Evolutionary conservation across 176 grass and related monocot species (phyloP), one percentile per base, ranked within the genome.

Genomic region (Tillandsia leiboldiana): DNA sequence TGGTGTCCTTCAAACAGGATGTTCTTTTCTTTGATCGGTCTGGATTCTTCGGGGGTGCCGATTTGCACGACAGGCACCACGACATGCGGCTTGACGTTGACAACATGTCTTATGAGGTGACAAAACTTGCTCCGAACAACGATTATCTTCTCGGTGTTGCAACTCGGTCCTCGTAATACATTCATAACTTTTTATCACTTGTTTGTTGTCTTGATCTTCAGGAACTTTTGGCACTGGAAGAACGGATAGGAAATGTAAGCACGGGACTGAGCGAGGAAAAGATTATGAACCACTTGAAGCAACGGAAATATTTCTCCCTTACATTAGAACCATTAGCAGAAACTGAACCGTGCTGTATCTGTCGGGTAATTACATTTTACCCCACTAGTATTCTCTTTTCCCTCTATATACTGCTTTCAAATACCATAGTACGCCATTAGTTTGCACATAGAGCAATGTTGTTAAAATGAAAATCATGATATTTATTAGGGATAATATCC

Each of bases 71-170:
- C 65, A 68, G 77, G 49, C 77, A 79, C 77, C 51, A 68, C 72
- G 77, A 79, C 48, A 79, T 79, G 77, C 51, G 77, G 68, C 58
- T 79, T 33, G 77, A 79, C 52, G 71, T 79, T 12, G 77, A 79
- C 66, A 79, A 79, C 50, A 72, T 79, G 77, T 79, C 77, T 51
- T 79, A 79, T 79, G 77, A 79, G 77, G 77, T 79, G 66, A 42
- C 51, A 63, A 22, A 22, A 70, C 4, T 9, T 71, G 20, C 18
- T 6, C 8, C 53, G 10, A 53, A 65, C 54, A 59, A 14, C 9
- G 3, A 59, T 14, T 59, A 59, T 1, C 54, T 59, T 20, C 33
- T 42, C 9, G 53, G 49, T 9, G 69, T 70, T 50, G 10, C 28
- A 57, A 58, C 20, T 68, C 56, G 51, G 18, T 54, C 50, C 49